These are phyloP conservation scores for Penicillium arizonense DNA, from an alignment of 495 filamentous ascomycete genomes.

Conservation along the genomic window DNA sequence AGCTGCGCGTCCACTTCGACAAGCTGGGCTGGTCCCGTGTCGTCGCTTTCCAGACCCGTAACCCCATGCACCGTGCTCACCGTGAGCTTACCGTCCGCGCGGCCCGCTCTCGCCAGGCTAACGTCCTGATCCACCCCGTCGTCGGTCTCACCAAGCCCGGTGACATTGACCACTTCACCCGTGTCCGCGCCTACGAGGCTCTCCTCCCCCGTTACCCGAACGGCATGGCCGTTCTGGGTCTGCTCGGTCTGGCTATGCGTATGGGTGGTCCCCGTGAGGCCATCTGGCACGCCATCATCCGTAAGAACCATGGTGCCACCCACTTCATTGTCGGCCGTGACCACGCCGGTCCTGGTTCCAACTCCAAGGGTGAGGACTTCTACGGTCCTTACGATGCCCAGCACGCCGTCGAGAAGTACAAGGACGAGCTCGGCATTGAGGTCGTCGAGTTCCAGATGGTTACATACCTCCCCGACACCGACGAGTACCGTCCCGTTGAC, in stretches of 20 bases:
- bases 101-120: slow-evolving; percentile 90
- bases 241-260: slow-evolving; percentile 94
- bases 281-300: slow-evolving; percentile 99
- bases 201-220: slow-evolving; percentile 97
- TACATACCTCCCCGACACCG: slow-evolving; percentile 95
- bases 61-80: slow-evolving; percentile 99
- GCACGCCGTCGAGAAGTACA: slow-evolving; percentile 95
- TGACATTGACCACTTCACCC: slow-evolving; percentile 99
- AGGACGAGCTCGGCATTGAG: slow-evolving; percentile 92
- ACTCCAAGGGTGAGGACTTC: slow-evolving; percentile 93
- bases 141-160: slow-evolving; percentile 98
- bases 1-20: slow-evolving; percentile 94
- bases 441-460: slow-evolving; percentile 99
- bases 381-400: slow-evolving; percentile 99
- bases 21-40: slow-evolving; percentile 97
- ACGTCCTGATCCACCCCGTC: slow-evolving; percentile 98
- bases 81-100: slow-evolving; percentile 96
- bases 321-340: slow-evolving; percentile 99
- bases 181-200: slow-evolving; percentile 96
- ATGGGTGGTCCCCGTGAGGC: slow-evolving; percentile 99
- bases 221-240: slow-evolving; percentile 96
- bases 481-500: slow-evolving; percentile 92
- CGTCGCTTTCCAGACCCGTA: slow-evolving; percentile 97
- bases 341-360: slow-evolving; percentile 95
- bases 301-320: slow-evolving; percentile 98